Evolutionary conservation across 768 basidiomycete genomes (phyloP), one percentile per base, ranked within the genome.

Genomic region (Amanita polypyramis): DNA sequence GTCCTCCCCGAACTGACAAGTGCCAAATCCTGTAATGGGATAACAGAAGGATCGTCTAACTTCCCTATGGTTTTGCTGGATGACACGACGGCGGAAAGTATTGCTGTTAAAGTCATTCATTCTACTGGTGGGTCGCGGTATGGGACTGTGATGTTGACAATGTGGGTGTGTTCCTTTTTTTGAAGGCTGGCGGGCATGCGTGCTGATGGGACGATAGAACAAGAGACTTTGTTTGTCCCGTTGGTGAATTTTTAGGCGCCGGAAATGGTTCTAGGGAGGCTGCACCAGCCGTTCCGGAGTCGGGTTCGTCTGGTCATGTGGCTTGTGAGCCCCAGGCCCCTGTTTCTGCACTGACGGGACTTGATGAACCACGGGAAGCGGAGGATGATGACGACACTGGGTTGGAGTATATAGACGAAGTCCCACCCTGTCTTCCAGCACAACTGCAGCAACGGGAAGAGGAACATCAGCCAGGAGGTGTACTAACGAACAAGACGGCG

Each of bases 1-100:
- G 43, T 50, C 34, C 49, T 50, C 27, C 49, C 49, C 21, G 49
- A 50, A 34, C n/a, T 50, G n/a, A 15, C 35, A 19, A 25, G 35
- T 11, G 44, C 49, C 6, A 50, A 27, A 33, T 43, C 32, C 10
- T 19, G 17, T 12, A 50, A 45, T 10, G 49, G 49, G 11, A 17
- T 50, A 15, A 44, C 49, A 19, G 25, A 45, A 9, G 42, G 49
- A 29, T 43, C 43, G 35, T 50, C 49, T 7, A 45, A 43, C 25
- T 44, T 37, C 11, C 49, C 49, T 1, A 50, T 45, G 49, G 42
- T 50, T 10, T 9, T 50, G 35, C 25, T 50, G 15, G 49, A 50
- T 23, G 36, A 43, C 1, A 44, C 40, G 46, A 37, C 33, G 21
- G 36, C 35, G 34, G 23, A 29, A 2, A 19, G 25, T 14, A 4